These are phyloP conservation scores for Tolypocladium ophioglossoides DNA, from an alignment of 2,329 filamentous ascomycete species.

Conservation along the genomic window DNA sequence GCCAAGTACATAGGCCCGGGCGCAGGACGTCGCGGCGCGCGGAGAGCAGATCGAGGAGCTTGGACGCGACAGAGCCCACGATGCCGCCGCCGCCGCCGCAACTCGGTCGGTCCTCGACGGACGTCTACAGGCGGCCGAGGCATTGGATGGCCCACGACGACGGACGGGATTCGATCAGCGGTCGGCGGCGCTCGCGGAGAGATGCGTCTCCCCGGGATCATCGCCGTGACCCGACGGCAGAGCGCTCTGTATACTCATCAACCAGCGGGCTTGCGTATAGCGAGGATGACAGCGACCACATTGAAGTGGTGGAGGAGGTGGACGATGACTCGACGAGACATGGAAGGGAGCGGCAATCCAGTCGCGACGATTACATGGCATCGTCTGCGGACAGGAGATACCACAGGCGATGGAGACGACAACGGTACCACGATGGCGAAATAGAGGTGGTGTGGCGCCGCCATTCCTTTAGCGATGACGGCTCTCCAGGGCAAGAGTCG, in stretches of 20 bases:
- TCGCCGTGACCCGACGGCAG: not conserved
- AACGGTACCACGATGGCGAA: constrained; percentile 14
- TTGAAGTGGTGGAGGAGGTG: constrained; percentile 18
- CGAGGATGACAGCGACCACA: constrained; percentile 1
- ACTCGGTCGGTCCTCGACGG: constrained; percentile 16
- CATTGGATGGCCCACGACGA: constrained; percentile 16
- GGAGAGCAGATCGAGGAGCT: constrained; percentile 13
- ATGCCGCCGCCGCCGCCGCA: constrained; percentile 18
- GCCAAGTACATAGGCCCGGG: constrained; percentile 20
- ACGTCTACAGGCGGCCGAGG: constrained; percentile 18
- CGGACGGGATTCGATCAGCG: not conserved
- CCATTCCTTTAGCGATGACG: constrained; percentile 15
- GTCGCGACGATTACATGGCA: constrained; percentile 15
- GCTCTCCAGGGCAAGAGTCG: constrained; percentile 16
- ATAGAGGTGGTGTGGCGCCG: constrained; percentile 10
- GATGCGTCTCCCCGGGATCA: constrained; percentile 7
- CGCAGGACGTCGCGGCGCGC: constrained; percentile 16
- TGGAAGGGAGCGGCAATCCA: constrained; percentile 9
- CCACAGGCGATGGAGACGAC: constrained; percentile 11
- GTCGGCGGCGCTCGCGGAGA: constrained; percentile 6
- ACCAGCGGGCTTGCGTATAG: constrained; percentile 1
- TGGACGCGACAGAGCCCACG: constrained; percentile 16
- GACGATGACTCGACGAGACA: constrained; percentile 9
- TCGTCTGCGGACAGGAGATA: constrained; percentile 14
- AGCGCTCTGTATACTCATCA: constrained; percentile 2